Base-by-base conservation (phyloP, 2,329 filamentous ascomycete genomes). In the Emmonsia crescens region DNA sequence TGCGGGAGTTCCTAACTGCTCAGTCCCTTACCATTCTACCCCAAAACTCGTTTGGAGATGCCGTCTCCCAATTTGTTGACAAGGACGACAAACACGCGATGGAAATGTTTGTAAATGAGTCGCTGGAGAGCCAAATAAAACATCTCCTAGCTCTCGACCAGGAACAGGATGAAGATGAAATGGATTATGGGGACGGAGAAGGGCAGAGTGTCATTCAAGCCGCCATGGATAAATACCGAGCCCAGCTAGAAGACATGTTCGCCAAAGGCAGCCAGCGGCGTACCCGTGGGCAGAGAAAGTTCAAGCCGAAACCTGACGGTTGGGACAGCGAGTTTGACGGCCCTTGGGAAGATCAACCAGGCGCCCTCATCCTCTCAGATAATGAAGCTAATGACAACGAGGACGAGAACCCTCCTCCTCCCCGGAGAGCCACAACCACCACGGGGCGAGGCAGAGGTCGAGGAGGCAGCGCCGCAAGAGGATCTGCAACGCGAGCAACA, bases 41-140 rank as follows among this genome's bases (percentile, higher is more conserved):
- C 0, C 90, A 96, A 69, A 94, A 92, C 36, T 89, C 88, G 0
- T 96, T 99, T 70, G 89, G 91, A 19, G 92, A 97, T 70, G 94
- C 94, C 0, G 91, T 99, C 5, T 87, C 86, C 55, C 89, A 96
- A 64, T 99, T 94, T 68, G 91, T 99, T 31, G 87, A 92, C 72
- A 97, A 97, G 67, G 91, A 96, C 66, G 94, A 99, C 77, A 96
- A 92, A 71, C 87, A 94, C 68, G 91, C 91, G 2, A 91, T 97
- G 86, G 86, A 92, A 70, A 79, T 85, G 51, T 93, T 93, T 68
- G 86, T 93, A 10, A 83, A 82, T 27, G 86, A 91, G 38, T 88
- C 87, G 16, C 77, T 93, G 2, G 80, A 83, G 2, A 84, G 82
- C 27, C 88, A 91, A 69, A 82, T 92, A 21, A 85, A 85, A 66